Evolutionary conservation across 1,139 yeast genomes (phyloP).

Genomic region (Saccharomyces pastorianus): DNA sequence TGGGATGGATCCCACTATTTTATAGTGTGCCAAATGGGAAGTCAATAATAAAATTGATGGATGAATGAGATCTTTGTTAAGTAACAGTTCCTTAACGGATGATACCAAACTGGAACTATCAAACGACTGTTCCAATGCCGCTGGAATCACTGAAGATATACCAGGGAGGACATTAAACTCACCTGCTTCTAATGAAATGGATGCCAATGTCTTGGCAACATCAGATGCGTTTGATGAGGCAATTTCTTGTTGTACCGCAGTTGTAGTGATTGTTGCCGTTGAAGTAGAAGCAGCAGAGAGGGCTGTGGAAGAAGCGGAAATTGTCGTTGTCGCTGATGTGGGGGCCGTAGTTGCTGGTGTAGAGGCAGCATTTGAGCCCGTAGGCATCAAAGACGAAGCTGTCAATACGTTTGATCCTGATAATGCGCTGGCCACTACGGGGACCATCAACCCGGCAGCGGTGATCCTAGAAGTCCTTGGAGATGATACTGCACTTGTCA

Average conservation of each 20-base stretch:
- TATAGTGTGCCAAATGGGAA: conserved; percentile 72
- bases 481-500: conserved; percentile 31
- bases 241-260: conserved; percentile 1
- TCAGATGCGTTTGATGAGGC: conserved; percentile 12
- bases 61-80: conserved; percentile 55
- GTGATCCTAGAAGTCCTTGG: conserved; percentile 30
- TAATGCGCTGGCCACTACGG: conserved; percentile 23
- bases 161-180: conserved; percentile 28
- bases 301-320: conserved; percentile 6
- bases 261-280: conserved; percentile 1
- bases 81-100: conserved; percentile 28
- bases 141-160: conserved; percentile 27
- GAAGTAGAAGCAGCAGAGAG: conserved; percentile 9
- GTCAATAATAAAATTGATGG: conserved; percentile 78
- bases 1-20: conserved; percentile 82
- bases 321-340: conserved; percentile 5
- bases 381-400: conserved; percentile 12
- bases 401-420: conserved; percentile 21
- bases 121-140: conserved; percentile 21
- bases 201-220: conserved; percentile 24
- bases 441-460: conserved; percentile 30
- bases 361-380: neutral
- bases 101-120: conserved; percentile 24
- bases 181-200: conserved; percentile 22
- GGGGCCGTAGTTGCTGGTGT: conserved; percentile 4